A percentile compares a stretch with the other conserved stretches of the same genome.
Conservation (phyloP, 2,329 filamentous ascomycete species). For the Fusarium nygamai region DNA sequence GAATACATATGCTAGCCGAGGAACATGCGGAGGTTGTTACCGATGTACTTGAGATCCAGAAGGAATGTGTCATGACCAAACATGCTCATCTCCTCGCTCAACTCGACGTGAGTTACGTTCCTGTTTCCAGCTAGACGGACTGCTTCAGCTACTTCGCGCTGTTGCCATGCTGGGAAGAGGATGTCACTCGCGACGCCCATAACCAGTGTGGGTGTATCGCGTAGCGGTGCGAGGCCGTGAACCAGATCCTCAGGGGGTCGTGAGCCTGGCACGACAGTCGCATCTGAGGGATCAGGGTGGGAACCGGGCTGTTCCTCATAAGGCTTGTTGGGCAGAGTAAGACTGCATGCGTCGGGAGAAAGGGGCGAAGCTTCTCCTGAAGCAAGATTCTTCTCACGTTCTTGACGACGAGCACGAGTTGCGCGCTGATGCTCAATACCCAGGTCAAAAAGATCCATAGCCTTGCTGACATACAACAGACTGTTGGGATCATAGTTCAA, state of each 20-base stretch:
- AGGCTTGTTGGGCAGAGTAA: constrained; percentile 83
- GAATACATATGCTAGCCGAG: constrained; percentile 60
- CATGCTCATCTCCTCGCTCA: constrained; percentile 92
- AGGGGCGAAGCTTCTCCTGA: constrained; percentile 62
- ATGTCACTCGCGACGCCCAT: constrained; percentile 97
- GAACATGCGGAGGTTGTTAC: constrained; percentile 83
- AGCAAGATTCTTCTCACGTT: constrained; percentile 67
- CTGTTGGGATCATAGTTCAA: constrained; percentile 97
- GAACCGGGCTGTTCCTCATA: constrained; percentile 82
- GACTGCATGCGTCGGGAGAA: constrained; percentile 65
- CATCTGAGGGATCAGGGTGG: constrained; percentile 47
- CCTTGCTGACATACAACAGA: constrained; percentile 94
- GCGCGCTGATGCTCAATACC: constrained; percentile 75
- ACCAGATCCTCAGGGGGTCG: constrained; percentile 83
- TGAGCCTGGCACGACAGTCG: constrained; percentile 46
- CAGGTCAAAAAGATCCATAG: constrained; percentile 98
- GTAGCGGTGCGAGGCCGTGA: constrained; percentile 74
- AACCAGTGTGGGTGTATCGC: constrained; percentile 83
- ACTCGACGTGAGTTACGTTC: constrained; percentile 85
- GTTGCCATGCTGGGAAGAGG: constrained; percentile 97
- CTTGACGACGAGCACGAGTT: constrained; percentile 68
- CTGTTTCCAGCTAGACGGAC: constrained; percentile 81
- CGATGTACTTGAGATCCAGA: constrained; percentile 90
- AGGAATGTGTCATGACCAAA: constrained; percentile 98
- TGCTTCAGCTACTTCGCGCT: constrained; percentile 90